phyloP scores from a whole-genome alignment of 164 flowering plant species.

The Magnolia sinica region DNA sequence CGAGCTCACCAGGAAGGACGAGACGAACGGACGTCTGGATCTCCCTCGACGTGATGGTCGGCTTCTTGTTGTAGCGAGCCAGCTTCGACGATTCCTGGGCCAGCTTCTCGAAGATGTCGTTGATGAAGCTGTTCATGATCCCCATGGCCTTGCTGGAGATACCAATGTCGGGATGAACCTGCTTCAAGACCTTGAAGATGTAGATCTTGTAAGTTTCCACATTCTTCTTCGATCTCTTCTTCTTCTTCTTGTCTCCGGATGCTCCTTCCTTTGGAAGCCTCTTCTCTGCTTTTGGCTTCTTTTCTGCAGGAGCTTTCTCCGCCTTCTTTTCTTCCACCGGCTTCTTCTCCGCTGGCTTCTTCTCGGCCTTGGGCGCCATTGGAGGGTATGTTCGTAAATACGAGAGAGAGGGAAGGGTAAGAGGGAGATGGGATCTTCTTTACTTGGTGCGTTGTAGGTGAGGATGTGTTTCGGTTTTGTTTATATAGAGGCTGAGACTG shows the following conservation, averaged over 20 bases:
- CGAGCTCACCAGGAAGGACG: constrained; percentile 21
- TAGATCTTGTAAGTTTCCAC: constrained; percentile 23
- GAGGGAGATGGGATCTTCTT: neutral
- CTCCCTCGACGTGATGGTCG: constrained; percentile 18
- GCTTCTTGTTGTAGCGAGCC: constrained; percentile 22
- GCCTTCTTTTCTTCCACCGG: constrained; percentile 12
- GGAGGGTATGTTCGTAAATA: neutral
- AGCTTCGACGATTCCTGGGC: constrained; percentile 18
- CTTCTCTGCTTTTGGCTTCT: constrained; percentile 20
- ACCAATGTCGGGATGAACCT: constrained; percentile 22
- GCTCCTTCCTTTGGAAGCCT: constrained; percentile 18
- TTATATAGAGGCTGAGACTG: neutral
- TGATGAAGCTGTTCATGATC: constrained; percentile 19
- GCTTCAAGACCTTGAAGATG: constrained; percentile 22
- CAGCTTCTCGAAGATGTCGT: constrained; percentile 19
- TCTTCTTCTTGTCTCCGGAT: constrained; percentile 22
- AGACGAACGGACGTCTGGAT: constrained; percentile 18
- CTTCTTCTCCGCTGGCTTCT: constrained; percentile 16
- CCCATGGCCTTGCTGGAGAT: constrained; percentile 19
- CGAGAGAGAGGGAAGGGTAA: neutral
- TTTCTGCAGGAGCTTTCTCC: constrained; percentile 15
- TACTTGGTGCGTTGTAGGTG: neutral
- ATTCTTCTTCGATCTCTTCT: constrained; percentile 22
- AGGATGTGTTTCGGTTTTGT: neutral
- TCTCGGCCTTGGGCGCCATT: constrained; percentile 19